Evolutionary conservation across 805 yeast species (phyloP).

Genomic region (Barnettozyma vustinii): DNA sequence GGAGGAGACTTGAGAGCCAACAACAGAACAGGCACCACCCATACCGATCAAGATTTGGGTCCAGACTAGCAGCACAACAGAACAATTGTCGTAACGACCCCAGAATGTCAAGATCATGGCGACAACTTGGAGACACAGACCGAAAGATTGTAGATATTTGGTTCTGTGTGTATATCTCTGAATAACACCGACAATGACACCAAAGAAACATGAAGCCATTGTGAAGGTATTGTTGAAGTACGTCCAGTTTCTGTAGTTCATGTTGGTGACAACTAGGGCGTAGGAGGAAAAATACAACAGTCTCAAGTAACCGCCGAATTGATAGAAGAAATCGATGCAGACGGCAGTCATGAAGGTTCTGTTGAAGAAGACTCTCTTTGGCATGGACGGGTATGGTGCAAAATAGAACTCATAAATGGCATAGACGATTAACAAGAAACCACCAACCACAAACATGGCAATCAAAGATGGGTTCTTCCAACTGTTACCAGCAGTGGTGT

Average conservation of each 20-base stretch:
- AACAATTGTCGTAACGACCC: conserved; percentile 21
- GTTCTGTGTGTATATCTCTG: conserved; percentile 33
- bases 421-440: conserved; percentile 28
- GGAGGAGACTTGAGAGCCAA: conserved; percentile 33
- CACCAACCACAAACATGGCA: conserved; percentile 37
- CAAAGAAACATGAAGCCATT: conserved; percentile 33
- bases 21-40: conserved; percentile 35
- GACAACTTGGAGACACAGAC: conserved; percentile 29
- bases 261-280: conserved; percentile 28
- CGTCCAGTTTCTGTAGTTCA: conserved; percentile 31
- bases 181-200: conserved; percentile 31
- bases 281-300: conserved; percentile 31
- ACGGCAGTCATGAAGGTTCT: conserved; percentile 30
- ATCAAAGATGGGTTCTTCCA: conserved; percentile 35
- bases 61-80: conserved; percentile 26
- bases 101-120: conserved; percentile 29
- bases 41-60: conserved; percentile 33
- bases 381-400: conserved; percentile 32
- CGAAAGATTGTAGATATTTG: conserved; percentile 31
- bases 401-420: conserved; percentile 30
- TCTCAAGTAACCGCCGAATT: conserved; percentile 27
- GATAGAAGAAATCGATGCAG: conserved; percentile 27
- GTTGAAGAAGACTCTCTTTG: conserved; percentile 30
- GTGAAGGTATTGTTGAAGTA: conserved; percentile 34
- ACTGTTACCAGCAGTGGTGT: conserved; percentile 25